Conservation (phyloP, 345 rosid genomes). For the Arabis alpina region DNA sequence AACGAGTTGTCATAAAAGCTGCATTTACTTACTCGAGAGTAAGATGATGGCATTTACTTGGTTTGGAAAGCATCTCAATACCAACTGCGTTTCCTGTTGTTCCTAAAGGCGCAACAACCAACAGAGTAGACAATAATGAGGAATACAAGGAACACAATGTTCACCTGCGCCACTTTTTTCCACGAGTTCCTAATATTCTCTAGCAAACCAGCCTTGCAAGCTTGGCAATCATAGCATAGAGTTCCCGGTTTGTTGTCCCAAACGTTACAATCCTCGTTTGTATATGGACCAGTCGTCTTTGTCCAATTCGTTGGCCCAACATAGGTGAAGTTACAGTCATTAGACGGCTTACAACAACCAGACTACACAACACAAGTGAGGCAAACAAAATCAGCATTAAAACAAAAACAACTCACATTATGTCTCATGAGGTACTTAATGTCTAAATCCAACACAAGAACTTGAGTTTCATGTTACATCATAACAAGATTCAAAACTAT, state of each 20-base stretch:
- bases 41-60: constrained; percentile 9
- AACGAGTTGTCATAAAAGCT: constrained; percentile 16
- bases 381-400: neutral
- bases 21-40: constrained; percentile 8
- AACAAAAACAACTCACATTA: neutral
- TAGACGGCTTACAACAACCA: constrained; percentile 97
- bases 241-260: constrained; percentile 57
- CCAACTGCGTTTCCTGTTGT: constrained; percentile 65
- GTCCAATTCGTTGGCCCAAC: constrained; percentile 72
- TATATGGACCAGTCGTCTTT: constrained; percentile 21
- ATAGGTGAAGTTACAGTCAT: constrained; percentile 70
- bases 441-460: constrained; percentile 18
- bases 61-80: constrained; percentile 7
- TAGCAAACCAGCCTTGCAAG: constrained; percentile 94
- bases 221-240: constrained; percentile 77
- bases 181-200: constrained; percentile 82
- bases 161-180: constrained; percentile 91
- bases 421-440: neutral
- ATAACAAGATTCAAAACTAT: neutral
- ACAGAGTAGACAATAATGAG: constrained; percentile 80
- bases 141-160: constrained; percentile 79
- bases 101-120: constrained; percentile 99
- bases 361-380: constrained; percentile 57
- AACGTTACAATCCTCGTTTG: constrained; percentile 62
- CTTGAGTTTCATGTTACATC: constrained; percentile 9